phyloP scores from a whole-genome alignment of 2,329 filamentous ascomycete species.

The Hypoxylon sp. region DNA sequence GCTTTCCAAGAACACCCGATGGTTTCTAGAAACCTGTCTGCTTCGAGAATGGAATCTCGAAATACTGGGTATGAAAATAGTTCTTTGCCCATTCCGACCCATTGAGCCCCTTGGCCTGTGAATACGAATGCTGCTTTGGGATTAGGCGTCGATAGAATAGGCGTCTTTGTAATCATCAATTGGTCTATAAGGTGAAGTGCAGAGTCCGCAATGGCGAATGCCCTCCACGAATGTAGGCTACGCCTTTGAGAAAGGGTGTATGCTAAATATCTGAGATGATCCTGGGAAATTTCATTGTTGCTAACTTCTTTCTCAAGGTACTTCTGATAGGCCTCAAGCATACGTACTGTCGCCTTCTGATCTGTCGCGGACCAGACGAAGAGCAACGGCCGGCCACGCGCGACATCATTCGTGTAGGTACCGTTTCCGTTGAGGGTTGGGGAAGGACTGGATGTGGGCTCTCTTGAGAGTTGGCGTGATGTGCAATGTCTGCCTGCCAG shows the following conservation, averaged over 20 bases:
- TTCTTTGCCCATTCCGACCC: conserved; percentile 48
- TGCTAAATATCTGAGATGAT: too few relatives aligned
- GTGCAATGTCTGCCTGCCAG: conserved; percentile 36
- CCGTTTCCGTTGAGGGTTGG: neutral
- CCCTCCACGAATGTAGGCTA: too few relatives aligned
- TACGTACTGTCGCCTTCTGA: too few relatives aligned
- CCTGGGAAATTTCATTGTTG: too few relatives aligned
- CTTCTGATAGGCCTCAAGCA: too few relatives aligned
- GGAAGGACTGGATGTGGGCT: neutral
- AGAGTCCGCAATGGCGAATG: neutral
- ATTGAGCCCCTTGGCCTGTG: conserved; percentile 52
- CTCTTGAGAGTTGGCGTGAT: conserved; percentile 3
- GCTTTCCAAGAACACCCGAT: conserved; percentile 40
- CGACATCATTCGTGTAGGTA: too few relatives aligned
- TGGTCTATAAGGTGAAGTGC: neutral
- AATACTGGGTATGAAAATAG: conserved; percentile 49
- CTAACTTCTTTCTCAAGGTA: too few relatives aligned
- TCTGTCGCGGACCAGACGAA: too few relatives aligned
- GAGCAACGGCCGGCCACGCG: too few relatives aligned
- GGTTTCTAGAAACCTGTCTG: conserved; percentile 31
- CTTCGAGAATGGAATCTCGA: conserved; percentile 25
- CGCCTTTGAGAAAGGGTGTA: too few relatives aligned
- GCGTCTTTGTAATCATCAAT: neutral
- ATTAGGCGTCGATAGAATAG: neutral
- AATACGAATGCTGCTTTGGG: conserved; percentile 51